Conservation (phyloP, 2,329 filamentous ascomycete species). For the Aspergillus versicolor region DNA sequence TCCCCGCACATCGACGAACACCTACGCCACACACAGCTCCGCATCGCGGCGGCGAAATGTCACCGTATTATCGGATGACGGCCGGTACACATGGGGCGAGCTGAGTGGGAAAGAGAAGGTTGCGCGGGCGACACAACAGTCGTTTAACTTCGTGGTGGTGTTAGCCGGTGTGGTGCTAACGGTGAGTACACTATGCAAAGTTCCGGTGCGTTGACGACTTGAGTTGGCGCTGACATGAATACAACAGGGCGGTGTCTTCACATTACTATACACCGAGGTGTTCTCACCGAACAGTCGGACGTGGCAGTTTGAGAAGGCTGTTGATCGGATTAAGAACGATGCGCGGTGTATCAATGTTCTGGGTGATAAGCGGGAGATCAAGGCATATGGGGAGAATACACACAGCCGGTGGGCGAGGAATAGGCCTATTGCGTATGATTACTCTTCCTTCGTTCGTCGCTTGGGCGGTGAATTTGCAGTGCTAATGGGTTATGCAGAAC, state of each 20-base stretch:
- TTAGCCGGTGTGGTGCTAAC: conserved; percentile 73
- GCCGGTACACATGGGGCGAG: conserved; percentile 75
- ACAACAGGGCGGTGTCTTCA: conserved; percentile 70
- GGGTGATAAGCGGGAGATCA: conserved; percentile 72
- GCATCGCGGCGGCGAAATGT: conserved; percentile 60
- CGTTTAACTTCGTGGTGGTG: conserved; percentile 81
- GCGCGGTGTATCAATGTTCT: conserved; percentile 69
- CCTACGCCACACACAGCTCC: conserved; percentile 52
- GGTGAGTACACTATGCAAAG: conserved; percentile 47
- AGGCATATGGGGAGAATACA: conserved; percentile 77
- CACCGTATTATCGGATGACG: conserved; percentile 83
- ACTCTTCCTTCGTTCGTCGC: neutral
- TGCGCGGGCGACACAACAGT: conserved; percentile 82
- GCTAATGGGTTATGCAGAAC: conserved; percentile 51
- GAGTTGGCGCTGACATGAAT: neutral
- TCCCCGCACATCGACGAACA: conserved; percentile 29
- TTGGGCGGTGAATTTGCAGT: neutral
- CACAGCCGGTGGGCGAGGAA: conserved; percentile 76
- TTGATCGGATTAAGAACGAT: conserved; percentile 74
- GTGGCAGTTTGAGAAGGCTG: conserved; percentile 82
- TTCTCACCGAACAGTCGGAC: conserved; percentile 84
- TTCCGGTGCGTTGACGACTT: neutral
- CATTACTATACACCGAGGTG: conserved; percentile 77
- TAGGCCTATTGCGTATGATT: conserved; percentile 52
- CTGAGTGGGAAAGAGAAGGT: conserved; percentile 76